Conservation (phyloP, 257 asterid species). For the Fraxinus excelsior region DNA sequence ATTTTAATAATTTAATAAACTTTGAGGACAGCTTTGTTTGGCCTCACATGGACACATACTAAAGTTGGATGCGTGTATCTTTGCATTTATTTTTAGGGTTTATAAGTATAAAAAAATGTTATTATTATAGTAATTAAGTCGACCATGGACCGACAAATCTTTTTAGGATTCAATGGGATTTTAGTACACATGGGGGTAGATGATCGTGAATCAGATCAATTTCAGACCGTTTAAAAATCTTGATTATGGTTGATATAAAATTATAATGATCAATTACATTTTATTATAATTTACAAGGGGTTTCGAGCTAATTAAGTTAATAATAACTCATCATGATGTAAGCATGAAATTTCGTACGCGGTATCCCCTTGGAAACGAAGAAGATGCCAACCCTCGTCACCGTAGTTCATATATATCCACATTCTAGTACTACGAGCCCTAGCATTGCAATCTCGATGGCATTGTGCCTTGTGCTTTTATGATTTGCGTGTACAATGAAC, state of each 20-base stretch:
- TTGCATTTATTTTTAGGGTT: neutral
- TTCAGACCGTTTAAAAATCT: neutral
- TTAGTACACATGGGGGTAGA: conserved; percentile 28
- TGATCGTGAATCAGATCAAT: conserved; percentile 5
- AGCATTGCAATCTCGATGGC: too few species aligned
- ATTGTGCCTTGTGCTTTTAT: too few species aligned
- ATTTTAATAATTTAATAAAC: neutral
- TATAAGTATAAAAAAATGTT: neutral
- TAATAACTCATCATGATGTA: too few species aligned
- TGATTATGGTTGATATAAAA: neutral
- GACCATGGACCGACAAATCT: conserved; percentile 65
- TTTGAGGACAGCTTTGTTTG: conserved; percentile 24
- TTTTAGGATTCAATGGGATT: conserved; percentile 57
- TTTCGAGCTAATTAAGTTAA: too few species aligned
- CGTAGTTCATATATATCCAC: too few species aligned
- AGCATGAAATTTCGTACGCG: too few species aligned
- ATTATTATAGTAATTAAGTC: conserved; percentile 21
- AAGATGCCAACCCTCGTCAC: too few species aligned
- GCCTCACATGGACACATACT: conserved; percentile 32
- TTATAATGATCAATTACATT: too few species aligned
- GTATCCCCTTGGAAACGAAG: too few species aligned
- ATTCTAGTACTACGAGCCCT: too few species aligned
- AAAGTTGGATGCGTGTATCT: conserved; percentile 31
- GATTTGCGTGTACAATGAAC: too few species aligned
- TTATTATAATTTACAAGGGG: too few species aligned